These are phyloP conservation scores for Nasturtium officinale DNA, from an alignment of 345 rosid genomes.

Conservation along the genomic window DNA sequence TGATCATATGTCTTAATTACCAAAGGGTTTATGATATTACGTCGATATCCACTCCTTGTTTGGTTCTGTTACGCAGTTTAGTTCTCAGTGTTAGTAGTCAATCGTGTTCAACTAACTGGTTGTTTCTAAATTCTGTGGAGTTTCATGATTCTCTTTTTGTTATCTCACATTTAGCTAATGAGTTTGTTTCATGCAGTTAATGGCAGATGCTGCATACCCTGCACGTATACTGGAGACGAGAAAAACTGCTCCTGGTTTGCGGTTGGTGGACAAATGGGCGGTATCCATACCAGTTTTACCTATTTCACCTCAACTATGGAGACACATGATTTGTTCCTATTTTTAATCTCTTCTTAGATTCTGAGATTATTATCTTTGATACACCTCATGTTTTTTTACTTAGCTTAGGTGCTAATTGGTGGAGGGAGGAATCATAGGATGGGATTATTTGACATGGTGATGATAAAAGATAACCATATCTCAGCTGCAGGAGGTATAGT, in stretches of 20 bases:
- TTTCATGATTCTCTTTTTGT: conserved; percentile 7
- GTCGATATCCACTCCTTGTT: neutral
- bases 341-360: neutral
- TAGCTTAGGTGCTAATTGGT: conserved; percentile 80
- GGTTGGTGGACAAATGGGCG: conserved; percentile 97
- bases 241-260: conserved; percentile 91
- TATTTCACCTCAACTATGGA: neutral
- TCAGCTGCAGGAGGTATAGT: conserved; percentile 86
- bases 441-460: conserved; percentile 98
- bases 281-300: conserved; percentile 43
- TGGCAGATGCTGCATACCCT: conserved; percentile 93
- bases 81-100: conserved; percentile 7
- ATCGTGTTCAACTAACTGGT: neutral
- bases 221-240: conserved; percentile 89
- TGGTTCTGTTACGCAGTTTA: neutral
- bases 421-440: conserved; percentile 93
- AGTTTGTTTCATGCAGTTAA: conserved; percentile 61
- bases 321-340: neutral
- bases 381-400: conserved; percentile 29
- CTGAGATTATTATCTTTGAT: conserved; percentile 33
- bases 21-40: neutral
- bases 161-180: conserved; percentile 7
- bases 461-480: conserved; percentile 97
- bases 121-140: neutral
- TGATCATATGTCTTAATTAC: neutral